Conservation (phyloP, 495 filamentous ascomycete species). For the Corynascus novoguineensis region DNA sequence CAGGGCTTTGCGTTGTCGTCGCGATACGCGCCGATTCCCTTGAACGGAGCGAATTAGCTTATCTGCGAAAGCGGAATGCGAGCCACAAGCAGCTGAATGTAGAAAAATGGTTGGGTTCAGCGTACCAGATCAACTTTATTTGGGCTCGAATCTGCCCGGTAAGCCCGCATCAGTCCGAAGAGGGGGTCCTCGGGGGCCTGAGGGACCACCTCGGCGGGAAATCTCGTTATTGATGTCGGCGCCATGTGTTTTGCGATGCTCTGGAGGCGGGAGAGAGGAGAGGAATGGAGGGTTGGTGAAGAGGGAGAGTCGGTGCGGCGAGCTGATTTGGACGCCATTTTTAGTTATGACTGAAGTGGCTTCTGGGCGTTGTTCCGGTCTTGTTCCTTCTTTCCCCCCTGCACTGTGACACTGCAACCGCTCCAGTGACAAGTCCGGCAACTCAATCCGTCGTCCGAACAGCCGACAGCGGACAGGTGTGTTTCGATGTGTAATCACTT, state of each 20-base stretch:
- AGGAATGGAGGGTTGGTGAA: conserved; percentile 20
- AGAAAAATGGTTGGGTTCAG: not conserved
- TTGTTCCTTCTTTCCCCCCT: conserved; percentile 16
- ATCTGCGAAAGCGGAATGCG: too few species aligned
- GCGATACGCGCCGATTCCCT: conserved; percentile 92
- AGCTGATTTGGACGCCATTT: conserved; percentile 28
- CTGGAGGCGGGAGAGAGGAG: conserved; percentile 39
- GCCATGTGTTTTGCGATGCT: conserved; percentile 41
- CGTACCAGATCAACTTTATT: conserved; percentile 82
- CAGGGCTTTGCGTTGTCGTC: conserved; percentile 97
- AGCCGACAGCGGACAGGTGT: conserved; percentile 15
- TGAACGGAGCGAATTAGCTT: conserved; percentile 2
- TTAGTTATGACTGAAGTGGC: conserved; percentile 11
- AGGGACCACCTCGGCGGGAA: conserved; percentile 73
- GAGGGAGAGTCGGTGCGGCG: conserved; percentile 18
- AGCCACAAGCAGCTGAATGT: too few species aligned
- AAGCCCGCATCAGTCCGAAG: conserved; percentile 89
- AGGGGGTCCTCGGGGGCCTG: conserved; percentile 92
- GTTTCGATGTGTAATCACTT: not conserved
- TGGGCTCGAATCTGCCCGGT: conserved; percentile 71
- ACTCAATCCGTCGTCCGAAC: conserved; percentile 15
- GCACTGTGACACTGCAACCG: conserved; percentile 14
- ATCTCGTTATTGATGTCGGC: conserved; percentile 53
- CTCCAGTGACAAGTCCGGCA: conserved; percentile 14
- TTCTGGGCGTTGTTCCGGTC: conserved; percentile 9